Base-by-base conservation (phyloP, 345 rosid genomes). In the Eucalyptus shirleyi region DNA sequence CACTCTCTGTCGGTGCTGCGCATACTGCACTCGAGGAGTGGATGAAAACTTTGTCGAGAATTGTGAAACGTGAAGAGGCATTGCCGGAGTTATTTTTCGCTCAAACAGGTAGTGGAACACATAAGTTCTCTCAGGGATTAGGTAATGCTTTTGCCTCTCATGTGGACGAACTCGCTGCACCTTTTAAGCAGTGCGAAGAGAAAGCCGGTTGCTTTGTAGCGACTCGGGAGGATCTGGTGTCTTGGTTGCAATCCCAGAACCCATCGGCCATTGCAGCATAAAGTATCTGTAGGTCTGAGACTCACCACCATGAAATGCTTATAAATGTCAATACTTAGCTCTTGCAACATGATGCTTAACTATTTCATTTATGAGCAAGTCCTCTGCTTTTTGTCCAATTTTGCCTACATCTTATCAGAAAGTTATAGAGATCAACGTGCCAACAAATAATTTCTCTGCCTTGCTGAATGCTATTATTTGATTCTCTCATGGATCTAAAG, bases 21-120 rank as follows among this genome's bases (percentile, higher is more conserved):
- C 94, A 94, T 50, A 96, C 99, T 2, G 99, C 99, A 5, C 94
- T 97, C 0, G 98, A 98, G 93, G 98, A 97, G 87, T 98, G 99
- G 99, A 93, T 98, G 94, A 94, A 92, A 82, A 95, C 98, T 42
- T 89, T 95, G 89, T 93, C 94, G 16, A 95, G 93, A 87, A 93
- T 94, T 15, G 94, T 95, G n/a, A 91, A 37, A 87, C 96, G 93
- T 10, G 92, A 95, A 86, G 97, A 96, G 93, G 96, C 87, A 50
- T 94, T 98, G 91, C 99, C 99, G 0, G 93, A 94, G 94, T 14
- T 95, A 37, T 95, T 98, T 89, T 93, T 92, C 13, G 99, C 99
- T 32, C 95, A 95, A 90, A 97, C 98, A 1, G 98, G 99, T 86
- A 65, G 96, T 3, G 99, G 99, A 91, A 95, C 97, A 51, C 98